Conservation (phyloP, 495 filamentous ascomycete species). For the Aspergillus coremiiformis region DNA sequence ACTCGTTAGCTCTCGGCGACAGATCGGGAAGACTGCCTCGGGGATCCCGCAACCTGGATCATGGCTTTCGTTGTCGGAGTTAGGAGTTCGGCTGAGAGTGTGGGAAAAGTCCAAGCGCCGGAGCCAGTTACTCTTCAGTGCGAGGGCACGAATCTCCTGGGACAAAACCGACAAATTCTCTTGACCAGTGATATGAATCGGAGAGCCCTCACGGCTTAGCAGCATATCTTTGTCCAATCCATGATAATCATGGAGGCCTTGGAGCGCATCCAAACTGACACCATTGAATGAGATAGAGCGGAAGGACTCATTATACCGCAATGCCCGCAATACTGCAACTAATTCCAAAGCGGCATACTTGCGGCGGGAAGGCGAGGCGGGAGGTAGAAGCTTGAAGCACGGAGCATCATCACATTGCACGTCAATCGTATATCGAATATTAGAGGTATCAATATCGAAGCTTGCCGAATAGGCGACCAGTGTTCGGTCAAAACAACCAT, state of each 20-base stretch:
- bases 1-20: slow-evolving; percentile 62
- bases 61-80: slow-evolving; percentile 43
- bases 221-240: slow-evolving; percentile 58
- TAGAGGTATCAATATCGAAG: slow-evolving; percentile 64
- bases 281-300: slow-evolving; percentile 74
- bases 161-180: slow-evolving; percentile 55
- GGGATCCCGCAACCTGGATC: slow-evolving; percentile 72
- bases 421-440: slow-evolving; percentile 70
- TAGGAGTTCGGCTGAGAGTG: slow-evolving; percentile 45
- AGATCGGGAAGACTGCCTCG: slow-evolving; percentile 71
- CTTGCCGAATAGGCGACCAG: slow-evolving; percentile 80
- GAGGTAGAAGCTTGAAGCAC: slow-evolving; percentile 71
- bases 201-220: slow-evolving; percentile 48
- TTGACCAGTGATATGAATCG: slow-evolving; percentile 52
- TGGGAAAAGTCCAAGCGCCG: slow-evolving; percentile 58
- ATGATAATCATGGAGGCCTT: slow-evolving; percentile 51
- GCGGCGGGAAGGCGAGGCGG: slow-evolving; percentile 44
- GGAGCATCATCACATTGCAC: slow-evolving; percentile 72
- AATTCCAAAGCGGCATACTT: slow-evolving; percentile 69
- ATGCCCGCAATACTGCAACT: slow-evolving; percentile 74
- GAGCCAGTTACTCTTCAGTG: slow-evolving; percentile 56
- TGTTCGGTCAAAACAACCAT: slow-evolving; percentile 73
- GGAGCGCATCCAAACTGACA: slow-evolving; percentile 61
- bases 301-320: slow-evolving; percentile 91
- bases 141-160: slow-evolving; percentile 66